A percentile compares a stretch with the other conserved stretches of the same genome.
These are phyloP conservation scores for Penicillium corylophilum DNA, from an alignment of 2,329 filamentous ascomycete species.

Conservation along the genomic window DNA sequence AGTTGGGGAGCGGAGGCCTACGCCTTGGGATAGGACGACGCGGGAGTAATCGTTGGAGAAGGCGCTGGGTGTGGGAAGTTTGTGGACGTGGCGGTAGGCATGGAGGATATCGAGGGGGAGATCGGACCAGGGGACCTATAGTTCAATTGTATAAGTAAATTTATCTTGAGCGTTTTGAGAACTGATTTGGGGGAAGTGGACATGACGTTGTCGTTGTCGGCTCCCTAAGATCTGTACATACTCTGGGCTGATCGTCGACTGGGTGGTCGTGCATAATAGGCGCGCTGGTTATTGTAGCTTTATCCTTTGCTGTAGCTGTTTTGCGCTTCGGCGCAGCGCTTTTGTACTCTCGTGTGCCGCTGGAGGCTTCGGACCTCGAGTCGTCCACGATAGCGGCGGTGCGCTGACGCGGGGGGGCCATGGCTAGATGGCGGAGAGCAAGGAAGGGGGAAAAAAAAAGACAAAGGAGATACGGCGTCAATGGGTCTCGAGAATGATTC, in stretches of 20 bases:
- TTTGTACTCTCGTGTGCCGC: slow-evolving; percentile 40
- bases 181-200: background rate
- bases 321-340: slow-evolving; percentile 34
- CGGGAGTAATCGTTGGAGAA: slow-evolving; percentile 48
- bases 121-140: slow-evolving; percentile 45
- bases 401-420: slow-evolving; percentile 49
- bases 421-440: slow-evolving; percentile 21
- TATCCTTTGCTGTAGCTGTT: slow-evolving; percentile 25
- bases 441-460: slow-evolving; percentile 4
- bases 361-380: slow-evolving; percentile 50
- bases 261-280: slow-evolving; percentile 20
- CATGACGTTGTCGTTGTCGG: slow-evolving; percentile 4
- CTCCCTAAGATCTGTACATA: slow-evolving; percentile 21
- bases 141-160: background rate
- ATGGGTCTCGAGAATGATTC: background rate
- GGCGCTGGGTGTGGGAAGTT: slow-evolving; percentile 44
- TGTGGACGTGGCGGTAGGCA: slow-evolving; percentile 50
- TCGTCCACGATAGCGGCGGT: slow-evolving; percentile 43
- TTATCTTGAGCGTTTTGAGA: background rate
- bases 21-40: slow-evolving; percentile 46
- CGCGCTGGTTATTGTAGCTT: slow-evolving; percentile 31
- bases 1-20: slow-evolving; percentile 47
- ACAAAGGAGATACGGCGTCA: background rate
- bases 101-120: slow-evolving; percentile 48
- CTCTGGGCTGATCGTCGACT: slow-evolving; percentile 31